Evolutionary conservation across 1,284 basidiomycete species (phyloP), one percentile per base, ranked within the genome.

Genomic region (Coniferiporia weirii): DNA sequence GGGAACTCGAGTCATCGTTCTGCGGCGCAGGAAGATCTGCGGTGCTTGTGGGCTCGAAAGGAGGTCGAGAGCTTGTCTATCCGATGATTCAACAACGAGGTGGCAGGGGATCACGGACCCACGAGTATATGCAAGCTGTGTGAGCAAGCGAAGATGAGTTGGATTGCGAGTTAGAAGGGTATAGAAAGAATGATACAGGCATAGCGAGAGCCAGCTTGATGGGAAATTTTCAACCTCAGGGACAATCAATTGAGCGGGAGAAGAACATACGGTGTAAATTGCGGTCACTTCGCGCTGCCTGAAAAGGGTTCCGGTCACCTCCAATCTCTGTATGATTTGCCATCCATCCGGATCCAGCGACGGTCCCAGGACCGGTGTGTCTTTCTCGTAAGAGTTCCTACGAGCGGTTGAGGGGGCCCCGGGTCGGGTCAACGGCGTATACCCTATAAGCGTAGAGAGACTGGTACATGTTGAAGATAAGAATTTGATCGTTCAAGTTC

Each of bases 81-180:
- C 57, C 43, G 43, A 44, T 10, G 55, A 57, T 40, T 44, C 46
- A 38, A 59, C 22, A 12, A 57, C 59, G 17, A 62, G 49, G 35
- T 52, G 47, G 20, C 52, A 59, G n/a, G 61, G 57, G n/a, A 62
- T 59, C 20, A 59, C 50, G 40, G 61, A 60, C 48, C 61, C 57
- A 17, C 61, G 61, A 48, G 57, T 59, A 47, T 62, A 62, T 32
- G 53, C 20, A 27, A 62, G 61, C 61, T 62, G 34, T 13, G 15
- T 13, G 35, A 17, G 52, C 3, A 54, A 54, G 12, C n/a, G 38
- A n/a, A n/a, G 48, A 54, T 54, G 35, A 54, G 46, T 27, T 12
- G 9, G 46, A 49, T n/a, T 48, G 8, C 44, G 34, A 22, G 13
- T 46, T 46, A n/a, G 15, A 46, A 5, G 6, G 12, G 35, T 10